A percentile compares a stretch with the other conserved stretches of the same genome.
Conservation (phyloP, 805 yeast genomes). For the Saccharomycopsis sp. region DNA sequence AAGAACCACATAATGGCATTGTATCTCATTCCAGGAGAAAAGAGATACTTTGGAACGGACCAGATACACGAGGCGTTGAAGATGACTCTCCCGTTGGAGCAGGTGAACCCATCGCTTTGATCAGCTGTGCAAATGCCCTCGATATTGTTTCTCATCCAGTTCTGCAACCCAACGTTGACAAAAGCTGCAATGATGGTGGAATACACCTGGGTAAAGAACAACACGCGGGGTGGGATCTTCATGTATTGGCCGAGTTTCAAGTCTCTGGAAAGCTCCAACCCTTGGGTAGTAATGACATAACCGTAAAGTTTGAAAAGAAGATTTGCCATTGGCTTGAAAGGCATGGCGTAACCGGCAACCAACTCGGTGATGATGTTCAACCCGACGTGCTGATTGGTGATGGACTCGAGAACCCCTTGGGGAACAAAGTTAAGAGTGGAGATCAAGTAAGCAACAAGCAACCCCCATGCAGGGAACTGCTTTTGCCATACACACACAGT, state of each 20-base stretch:
- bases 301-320: slow-evolving; percentile 47
- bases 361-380: slow-evolving; percentile 46
- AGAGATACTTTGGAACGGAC: slow-evolving; percentile 45
- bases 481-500: slow-evolving; percentile 36
- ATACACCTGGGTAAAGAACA: slow-evolving; percentile 38
- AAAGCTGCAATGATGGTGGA: slow-evolving; percentile 34
- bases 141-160: slow-evolving; percentile 33
- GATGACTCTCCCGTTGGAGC: slow-evolving; percentile 37
- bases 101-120: slow-evolving; percentile 39
- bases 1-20: slow-evolving; percentile 49
- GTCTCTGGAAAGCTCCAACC: slow-evolving; percentile 41
- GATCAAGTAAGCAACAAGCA: slow-evolving; percentile 45
- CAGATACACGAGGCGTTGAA: slow-evolving; percentile 44
- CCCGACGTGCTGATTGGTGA: slow-evolving; percentile 35
- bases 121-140: slow-evolving; percentile 34
- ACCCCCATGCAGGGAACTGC: slow-evolving; percentile 58
- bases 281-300: slow-evolving; percentile 45
- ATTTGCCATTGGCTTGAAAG: slow-evolving; percentile 46
- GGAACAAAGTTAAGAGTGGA: slow-evolving; percentile 48
- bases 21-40: slow-evolving; percentile 41
- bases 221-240: slow-evolving; percentile 48
- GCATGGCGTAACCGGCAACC: slow-evolving; percentile 51
- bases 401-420: slow-evolving; percentile 48
- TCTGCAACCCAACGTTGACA: slow-evolving; percentile 31
- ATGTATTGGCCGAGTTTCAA: slow-evolving; percentile 49